Percentiles rank a stretch among this genome's conserved stretches.
These are phyloP conservation scores for Gracilariopsis chorda DNA, from an alignment of 23 red algal species.

Conservation along the genomic window DNA sequence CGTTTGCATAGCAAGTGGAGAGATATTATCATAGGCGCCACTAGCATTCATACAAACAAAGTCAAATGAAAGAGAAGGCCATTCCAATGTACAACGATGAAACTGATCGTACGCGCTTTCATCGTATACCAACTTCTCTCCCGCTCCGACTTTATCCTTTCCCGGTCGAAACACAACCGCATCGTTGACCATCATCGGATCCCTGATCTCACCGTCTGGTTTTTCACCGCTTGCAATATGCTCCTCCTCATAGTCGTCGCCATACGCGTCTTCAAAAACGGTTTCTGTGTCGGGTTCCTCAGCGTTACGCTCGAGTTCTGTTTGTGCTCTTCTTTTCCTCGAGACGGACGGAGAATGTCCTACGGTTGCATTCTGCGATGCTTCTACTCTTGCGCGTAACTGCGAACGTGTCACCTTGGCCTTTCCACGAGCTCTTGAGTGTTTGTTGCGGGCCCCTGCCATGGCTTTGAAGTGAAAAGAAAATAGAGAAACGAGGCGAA, in stretches of 20 bases:
- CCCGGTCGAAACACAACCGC: constrained; percentile 65
- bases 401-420: not conserved
- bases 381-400: not conserved
- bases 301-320: not conserved
- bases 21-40: constrained; percentile 17
- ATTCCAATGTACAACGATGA: constrained; percentile 44
- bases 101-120: constrained; percentile 65
- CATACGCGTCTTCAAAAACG: constrained; percentile 68
- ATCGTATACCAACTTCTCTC: constrained; percentile 69
- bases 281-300: constrained; percentile 53
- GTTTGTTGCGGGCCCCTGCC: not conserved
- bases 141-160: constrained; percentile 41
- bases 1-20: not conserved
- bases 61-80: constrained; percentile 85
- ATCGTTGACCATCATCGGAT: constrained; percentile 25
- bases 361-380: not conserved
- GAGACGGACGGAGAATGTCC: not conserved
- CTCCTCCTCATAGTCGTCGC: constrained; percentile 72
- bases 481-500: too few species aligned
- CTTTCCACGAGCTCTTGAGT: not conserved
- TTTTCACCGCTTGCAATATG: not conserved
- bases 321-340: constrained; percentile 34
- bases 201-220: not conserved
- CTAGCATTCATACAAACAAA: not conserved
- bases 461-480: too few species aligned